Conservation (phyloP, 768 basidiomycete species). For the Russula compacta region DNA sequence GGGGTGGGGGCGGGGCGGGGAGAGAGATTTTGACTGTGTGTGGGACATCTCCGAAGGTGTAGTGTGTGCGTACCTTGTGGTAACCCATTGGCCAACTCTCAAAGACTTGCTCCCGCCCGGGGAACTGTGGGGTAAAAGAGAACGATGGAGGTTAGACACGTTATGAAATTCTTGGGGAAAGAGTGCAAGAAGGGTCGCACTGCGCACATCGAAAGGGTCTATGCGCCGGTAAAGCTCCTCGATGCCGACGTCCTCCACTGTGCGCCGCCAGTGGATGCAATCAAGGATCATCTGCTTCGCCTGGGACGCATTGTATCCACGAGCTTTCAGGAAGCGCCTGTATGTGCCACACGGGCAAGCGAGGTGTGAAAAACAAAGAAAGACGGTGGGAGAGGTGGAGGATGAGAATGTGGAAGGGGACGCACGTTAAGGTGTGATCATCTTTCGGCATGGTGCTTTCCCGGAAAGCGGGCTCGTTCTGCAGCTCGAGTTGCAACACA, state of each 20-base stretch:
- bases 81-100: constrained; percentile 74
- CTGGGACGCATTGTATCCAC: constrained; percentile 50
- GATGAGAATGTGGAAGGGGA: neutral
- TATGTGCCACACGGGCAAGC: neutral
- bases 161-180: neutral
- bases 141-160: neutral
- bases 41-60: neutral
- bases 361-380: neutral
- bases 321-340: constrained; percentile 72
- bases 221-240: constrained; percentile 52
- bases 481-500: constrained; percentile 3
- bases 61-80: constrained; percentile 46
- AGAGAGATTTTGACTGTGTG: neutral
- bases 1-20: neutral
- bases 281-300: constrained; percentile 58
- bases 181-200: neutral
- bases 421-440: constrained; percentile 11
- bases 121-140: constrained; percentile 39
- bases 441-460: constrained; percentile 13
- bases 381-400: no score
- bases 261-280: constrained; percentile 60
- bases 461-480: neutral
- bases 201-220: constrained; percentile 63
- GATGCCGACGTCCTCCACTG: constrained; percentile 54
- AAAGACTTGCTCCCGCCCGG: constrained; percentile 58